These are phyloP conservation scores for Penicillium angulare DNA, from an alignment of 495 filamentous ascomycete genomes.

Conservation along the genomic window DNA sequence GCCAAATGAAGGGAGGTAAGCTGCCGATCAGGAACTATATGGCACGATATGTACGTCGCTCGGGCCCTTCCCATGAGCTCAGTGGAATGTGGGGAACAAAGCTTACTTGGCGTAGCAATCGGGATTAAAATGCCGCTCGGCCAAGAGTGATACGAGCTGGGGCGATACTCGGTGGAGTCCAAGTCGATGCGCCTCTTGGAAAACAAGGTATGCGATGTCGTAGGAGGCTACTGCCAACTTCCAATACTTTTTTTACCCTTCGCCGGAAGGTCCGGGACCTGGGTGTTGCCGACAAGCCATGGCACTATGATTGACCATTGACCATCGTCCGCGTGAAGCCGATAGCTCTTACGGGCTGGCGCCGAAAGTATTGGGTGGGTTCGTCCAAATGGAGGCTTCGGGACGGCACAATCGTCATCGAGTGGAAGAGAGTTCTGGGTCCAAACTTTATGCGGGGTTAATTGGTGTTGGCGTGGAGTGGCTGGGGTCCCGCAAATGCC, in stretches of 20 bases:
- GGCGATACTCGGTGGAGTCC: neutral
- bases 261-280: conserved; percentile 4
- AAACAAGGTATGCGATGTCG: neutral
- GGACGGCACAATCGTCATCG: conserved; percentile 15
- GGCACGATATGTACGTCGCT: conserved; percentile 5
- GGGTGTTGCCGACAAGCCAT: neutral
- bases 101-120: conserved; percentile 5
- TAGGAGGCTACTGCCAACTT: neutral
- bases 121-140: neutral
- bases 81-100: conserved; percentile 22
- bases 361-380: neutral
- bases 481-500: conserved; percentile 7
- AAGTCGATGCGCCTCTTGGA: neutral
- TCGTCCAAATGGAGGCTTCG: neutral
- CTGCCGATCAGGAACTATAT: conserved; percentile 21
- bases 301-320: neutral
- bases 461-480: neutral
- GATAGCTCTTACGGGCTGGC: neutral
- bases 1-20: neutral
- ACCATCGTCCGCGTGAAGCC: neutral
- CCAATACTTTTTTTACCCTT: conserved; percentile 1
- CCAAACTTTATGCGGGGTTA: conserved; percentile 15
- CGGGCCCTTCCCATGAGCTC: conserved; percentile 9
- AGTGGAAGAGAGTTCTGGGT: conserved; percentile 10
- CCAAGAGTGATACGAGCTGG: neutral